phyloP scores from a whole-genome alignment of 306 rosid species.

The Cicer bijugum region DNA sequence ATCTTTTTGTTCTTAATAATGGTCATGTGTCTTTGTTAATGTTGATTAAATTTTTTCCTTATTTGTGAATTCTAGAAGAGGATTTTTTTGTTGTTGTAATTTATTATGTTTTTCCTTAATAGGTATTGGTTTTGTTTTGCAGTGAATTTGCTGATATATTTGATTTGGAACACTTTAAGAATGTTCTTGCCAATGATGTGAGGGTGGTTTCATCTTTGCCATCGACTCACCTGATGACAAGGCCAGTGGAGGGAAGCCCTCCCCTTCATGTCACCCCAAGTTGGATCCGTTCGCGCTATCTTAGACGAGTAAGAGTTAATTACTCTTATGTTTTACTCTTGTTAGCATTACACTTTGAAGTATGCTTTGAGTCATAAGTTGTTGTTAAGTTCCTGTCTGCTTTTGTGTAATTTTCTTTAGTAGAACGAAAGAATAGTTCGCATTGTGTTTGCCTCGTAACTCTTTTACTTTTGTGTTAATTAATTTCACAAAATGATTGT shows the following conservation, averaged over 20 bases:
- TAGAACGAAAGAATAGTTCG: no score
- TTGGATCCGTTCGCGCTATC: constrained; percentile 90
- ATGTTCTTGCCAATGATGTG: constrained; percentile 72
- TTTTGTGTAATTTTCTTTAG: neutral
- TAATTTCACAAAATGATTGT: neutral
- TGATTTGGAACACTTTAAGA: constrained; percentile 95
- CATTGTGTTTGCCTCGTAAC: no score
- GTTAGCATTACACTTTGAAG: neutral
- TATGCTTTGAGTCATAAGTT: constrained; percentile 22
- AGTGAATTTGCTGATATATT: constrained; percentile 97
- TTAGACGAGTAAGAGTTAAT: constrained; percentile 64
- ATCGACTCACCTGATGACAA: constrained; percentile 86
- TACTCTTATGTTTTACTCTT: constrained; percentile 14
- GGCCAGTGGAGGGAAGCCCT: constrained; percentile 84
- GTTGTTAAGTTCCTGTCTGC: neutral
- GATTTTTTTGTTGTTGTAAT: neutral
- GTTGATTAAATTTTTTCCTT: constrained; percentile 24
- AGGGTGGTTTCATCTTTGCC: constrained; percentile 83
- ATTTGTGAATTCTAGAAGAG: constrained; percentile 2
- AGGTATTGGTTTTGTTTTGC: constrained; percentile 50
- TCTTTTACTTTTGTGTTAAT: neutral
- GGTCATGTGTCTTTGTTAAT: neutral
- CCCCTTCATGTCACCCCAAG: constrained; percentile 74
- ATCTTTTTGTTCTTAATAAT: constrained; percentile 30
- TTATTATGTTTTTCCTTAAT: constrained; percentile 18